Evolutionary conservation across 805 yeast genomes (phyloP), one percentile per base, ranked within the genome.

Genomic region (Candida caryicola): DNA sequence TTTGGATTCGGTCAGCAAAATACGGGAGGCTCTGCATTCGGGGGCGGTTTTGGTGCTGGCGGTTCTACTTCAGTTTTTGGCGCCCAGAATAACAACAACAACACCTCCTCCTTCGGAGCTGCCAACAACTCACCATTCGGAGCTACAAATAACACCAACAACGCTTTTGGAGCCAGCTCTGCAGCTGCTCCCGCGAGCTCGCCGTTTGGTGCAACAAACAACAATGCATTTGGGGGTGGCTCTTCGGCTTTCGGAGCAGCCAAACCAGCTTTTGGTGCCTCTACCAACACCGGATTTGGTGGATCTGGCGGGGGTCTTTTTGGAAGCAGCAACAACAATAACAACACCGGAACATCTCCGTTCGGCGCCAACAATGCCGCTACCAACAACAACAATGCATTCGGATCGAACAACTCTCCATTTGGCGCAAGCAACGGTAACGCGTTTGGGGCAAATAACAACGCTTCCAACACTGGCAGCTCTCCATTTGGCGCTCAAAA

Each of bases 71-170:
- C 52, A 12, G 50, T 54, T 3, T 56, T 54, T 37, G 58, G 57
- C 10, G 39, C 9, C 25, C 25, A 7, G 25, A 41, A 54, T 31
- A 55, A 49, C 36, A 47, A 37, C 33, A 51, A 46, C 40, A 37
- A n/a, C 23, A 49, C 59, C 12, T 55, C 65, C n/a, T 57, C 68
- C 19, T 74, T 76, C 59, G 77, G 80, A 23, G 33, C 23, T 50
- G 54, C 34, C 62, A 45, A 46, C 38, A 56, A 49, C 34, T 43
- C 60, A 36, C 52, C 57, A 15, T 51, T 69, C 55, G 64, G 73
- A 43, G 47, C 67, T 41, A 44, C 52, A 25, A 59, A 49, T 33
- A 59, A 48, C 29, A 50, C 56, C 26, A 31, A 38, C 35, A 37
- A 33, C 25, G 33, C 54, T 16, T 52, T 60, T 32, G 64, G 58